Conservation (phyloP, 441 rosid species). For the Brassica hybrid region DNA sequence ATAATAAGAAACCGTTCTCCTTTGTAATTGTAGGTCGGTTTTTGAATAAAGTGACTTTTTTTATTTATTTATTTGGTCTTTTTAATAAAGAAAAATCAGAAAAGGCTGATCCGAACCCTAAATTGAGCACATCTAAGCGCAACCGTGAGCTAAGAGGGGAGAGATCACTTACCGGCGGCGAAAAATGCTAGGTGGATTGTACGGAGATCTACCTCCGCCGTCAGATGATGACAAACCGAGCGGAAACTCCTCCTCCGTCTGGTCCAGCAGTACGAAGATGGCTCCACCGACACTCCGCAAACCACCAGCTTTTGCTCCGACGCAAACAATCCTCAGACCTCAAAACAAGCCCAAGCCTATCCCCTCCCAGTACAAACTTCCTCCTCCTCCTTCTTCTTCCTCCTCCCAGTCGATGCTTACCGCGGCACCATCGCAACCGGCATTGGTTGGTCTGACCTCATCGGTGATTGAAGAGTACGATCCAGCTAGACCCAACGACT, state of each 20-base stretch:
- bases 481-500: constrained; percentile 47
- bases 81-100: background rate
- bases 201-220: constrained; percentile 98
- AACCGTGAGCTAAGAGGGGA: constrained; percentile 3
- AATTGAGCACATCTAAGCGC: constrained; percentile 15
- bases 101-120: constrained; percentile 31
- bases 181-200: constrained; percentile 88
- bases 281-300: constrained; percentile 95
- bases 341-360: constrained; percentile 59
- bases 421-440: constrained; percentile 58
- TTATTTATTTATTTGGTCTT: constrained; percentile 9
- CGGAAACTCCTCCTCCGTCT: constrained; percentile 66
- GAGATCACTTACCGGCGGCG: constrained; percentile 11
- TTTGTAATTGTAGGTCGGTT: too few relatives aligned
- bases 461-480: constrained; percentile 83
- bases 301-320: constrained; percentile 62
- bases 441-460: constrained; percentile 81
- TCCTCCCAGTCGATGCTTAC: constrained; percentile 10
- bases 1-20: too few relatives aligned
- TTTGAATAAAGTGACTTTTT: too few relatives aligned
- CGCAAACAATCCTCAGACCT: constrained; percentile 72
- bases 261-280: constrained; percentile 88
- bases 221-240: constrained; percentile 81
- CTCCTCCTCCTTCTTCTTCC: constrained; percentile 39
- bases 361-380: constrained; percentile 39